phyloP scores from a whole-genome alignment of 1,139 yeast genomes.

The Candida neerlandica region DNA sequence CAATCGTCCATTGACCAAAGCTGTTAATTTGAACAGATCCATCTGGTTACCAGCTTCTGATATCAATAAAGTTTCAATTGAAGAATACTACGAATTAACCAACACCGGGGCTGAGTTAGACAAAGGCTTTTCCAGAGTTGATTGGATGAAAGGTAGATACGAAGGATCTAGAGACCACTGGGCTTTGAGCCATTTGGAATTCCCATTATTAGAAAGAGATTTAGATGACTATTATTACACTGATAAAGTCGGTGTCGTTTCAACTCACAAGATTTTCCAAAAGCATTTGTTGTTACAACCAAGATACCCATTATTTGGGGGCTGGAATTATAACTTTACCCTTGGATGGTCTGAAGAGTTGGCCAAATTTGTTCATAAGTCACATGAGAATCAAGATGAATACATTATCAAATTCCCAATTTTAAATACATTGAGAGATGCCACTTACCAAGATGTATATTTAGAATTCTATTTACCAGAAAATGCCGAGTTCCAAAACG shows the following conservation, averaged over 20 bases:
- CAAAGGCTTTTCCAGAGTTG: constrained; percentile 75
- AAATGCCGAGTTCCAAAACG: constrained; percentile 67
- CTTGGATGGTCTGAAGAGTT: constrained; percentile 83
- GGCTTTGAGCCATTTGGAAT: constrained; percentile 57
- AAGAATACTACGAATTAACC: constrained; percentile 82
- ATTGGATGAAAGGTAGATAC: constrained; percentile 62
- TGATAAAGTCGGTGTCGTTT: constrained; percentile 93
- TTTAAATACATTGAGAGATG: constrained; percentile 70
- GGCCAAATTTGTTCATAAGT: constrained; percentile 50
- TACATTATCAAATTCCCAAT: constrained; percentile 72
- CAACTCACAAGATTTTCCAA: constrained; percentile 63
- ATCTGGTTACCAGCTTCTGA: constrained; percentile 64
- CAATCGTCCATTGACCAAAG: constrained; percentile 66
- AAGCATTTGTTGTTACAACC: constrained; percentile 68
- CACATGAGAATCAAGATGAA: constrained; percentile 45
- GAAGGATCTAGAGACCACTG: constrained; percentile 46
- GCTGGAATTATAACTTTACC: constrained; percentile 95
- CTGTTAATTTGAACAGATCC: constrained; percentile 65
- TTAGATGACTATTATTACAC: constrained; percentile 71
- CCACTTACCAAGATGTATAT: constrained; percentile 63
- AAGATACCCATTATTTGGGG: constrained; percentile 91
- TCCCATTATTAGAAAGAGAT: constrained; percentile 49
- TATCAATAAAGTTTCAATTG: constrained; percentile 52
- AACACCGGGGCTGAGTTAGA: constrained; percentile 73
- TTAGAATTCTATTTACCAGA: constrained; percentile 82